phyloP scores from a whole-genome alignment of 176 grass and related monocot species.

The Urochloa ruziziensis region DNA sequence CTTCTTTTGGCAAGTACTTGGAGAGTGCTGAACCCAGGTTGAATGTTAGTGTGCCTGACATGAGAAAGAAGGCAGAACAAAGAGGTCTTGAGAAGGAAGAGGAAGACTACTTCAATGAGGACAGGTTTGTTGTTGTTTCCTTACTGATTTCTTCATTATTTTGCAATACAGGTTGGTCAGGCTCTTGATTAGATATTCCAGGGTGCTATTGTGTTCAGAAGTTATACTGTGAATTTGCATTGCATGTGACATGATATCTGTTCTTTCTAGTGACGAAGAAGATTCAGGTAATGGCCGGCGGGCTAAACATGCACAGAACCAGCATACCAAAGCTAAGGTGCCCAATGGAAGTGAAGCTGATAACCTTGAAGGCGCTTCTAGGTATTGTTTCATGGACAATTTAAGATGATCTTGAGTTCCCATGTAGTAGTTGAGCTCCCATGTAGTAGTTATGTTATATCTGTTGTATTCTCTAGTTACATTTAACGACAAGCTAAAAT shows the following conservation, averaged over 20 bases:
- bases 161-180: not conserved
- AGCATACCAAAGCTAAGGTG: slow-evolving; percentile 42
- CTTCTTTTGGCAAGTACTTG: slow-evolving; percentile 49
- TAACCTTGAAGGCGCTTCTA: slow-evolving; percentile 6
- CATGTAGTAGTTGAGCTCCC: not conserved
- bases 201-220: not conserved
- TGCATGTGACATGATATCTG: slow-evolving; percentile 16
- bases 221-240: not conserved
- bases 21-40: slow-evolving; percentile 66
- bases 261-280: slow-evolving; percentile 88
- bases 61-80: slow-evolving; percentile 72
- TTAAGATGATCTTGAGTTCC: slow-evolving; percentile 6
- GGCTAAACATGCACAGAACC: slow-evolving; percentile 43
- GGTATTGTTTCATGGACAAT: slow-evolving; percentile 44
- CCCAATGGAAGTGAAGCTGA: slow-evolving; percentile 71
- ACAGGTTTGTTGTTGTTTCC: slow-evolving; percentile 54
- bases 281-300: slow-evolving; percentile 62
- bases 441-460: not conserved
- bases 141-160: slow-evolving; percentile 27
- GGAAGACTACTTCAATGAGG: slow-evolving; percentile 97
- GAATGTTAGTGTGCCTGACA: slow-evolving; percentile 49
- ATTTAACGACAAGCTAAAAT: not conserved
- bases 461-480: not conserved
- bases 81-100: slow-evolving; percentile 99
- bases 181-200: not conserved